Percentiles rank a stretch among this genome's conserved stretches.
These are phyloP conservation scores for Lactarius tabidus DNA, from an alignment of 768 basidiomycete species.

Conservation along the genomic window DNA sequence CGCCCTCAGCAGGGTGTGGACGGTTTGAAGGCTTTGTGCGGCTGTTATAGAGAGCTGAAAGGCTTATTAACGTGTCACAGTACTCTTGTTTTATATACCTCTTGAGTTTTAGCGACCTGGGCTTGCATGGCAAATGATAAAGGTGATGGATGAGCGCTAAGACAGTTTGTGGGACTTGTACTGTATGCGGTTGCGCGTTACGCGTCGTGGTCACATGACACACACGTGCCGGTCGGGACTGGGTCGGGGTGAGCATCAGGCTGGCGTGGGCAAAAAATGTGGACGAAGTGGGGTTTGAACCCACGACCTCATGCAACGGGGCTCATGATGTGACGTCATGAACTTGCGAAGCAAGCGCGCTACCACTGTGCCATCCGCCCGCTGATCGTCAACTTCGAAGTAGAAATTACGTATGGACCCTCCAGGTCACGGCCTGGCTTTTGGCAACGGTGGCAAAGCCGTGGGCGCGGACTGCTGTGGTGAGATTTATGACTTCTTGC, in stretches of 20 bases:
- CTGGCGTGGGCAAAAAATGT: too few relatives aligned
- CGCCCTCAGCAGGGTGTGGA: slow-evolving; percentile 68
- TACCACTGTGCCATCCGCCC: slow-evolving; percentile 26
- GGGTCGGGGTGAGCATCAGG: background rate
- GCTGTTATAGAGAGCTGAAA: slow-evolving; percentile 31
- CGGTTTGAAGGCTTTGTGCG: slow-evolving; percentile 63
- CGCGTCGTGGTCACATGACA: slow-evolving; percentile 16
- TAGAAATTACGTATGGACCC: background rate
- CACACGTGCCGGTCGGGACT: background rate
- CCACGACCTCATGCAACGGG: slow-evolving; percentile 24
- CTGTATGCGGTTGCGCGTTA: slow-evolving; percentile 12
- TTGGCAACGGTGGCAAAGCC: too few relatives aligned
- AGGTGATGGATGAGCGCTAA: background rate
- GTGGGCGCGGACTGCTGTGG: background rate
- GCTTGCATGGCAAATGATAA: slow-evolving; percentile 37
- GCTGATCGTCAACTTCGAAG: rapidly evolving
- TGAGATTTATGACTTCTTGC: background rate
- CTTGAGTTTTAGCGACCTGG: slow-evolving; percentile 32
- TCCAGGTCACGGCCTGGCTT: too few relatives aligned
- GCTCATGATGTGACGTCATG: background rate
- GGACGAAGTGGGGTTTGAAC: slow-evolving; percentile 18
- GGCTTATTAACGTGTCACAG: slow-evolving; percentile 1
- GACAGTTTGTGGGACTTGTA: background rate
- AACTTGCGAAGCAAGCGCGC: slow-evolving; percentile 25
- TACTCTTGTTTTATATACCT: slow-evolving; percentile 23